Evolutionary conservation across 345 rosid species (phyloP).

Genomic region (Firmiana major): DNA sequence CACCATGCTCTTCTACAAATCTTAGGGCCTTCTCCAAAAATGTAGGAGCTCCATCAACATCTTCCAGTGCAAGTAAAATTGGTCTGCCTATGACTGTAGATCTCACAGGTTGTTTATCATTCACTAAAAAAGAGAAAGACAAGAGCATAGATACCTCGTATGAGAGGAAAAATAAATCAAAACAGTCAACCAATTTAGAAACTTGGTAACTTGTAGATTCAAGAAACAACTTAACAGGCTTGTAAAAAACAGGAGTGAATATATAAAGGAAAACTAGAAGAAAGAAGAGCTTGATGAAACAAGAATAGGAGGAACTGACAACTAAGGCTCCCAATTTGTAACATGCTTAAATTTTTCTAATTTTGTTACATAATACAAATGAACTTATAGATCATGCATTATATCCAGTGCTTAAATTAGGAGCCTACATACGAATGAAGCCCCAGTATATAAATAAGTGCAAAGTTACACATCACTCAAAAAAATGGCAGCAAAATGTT

Average conservation of each 20-base stretch:
- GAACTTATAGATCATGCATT: not conserved
- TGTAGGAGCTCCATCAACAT: conserved; percentile 95
- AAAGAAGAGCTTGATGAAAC: not conserved
- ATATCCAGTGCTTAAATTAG: not conserved
- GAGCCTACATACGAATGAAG: not conserved
- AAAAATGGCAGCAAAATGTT: conserved; percentile 13
- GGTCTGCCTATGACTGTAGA: conserved; percentile 72
- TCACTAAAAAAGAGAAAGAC: conserved; percentile 41
- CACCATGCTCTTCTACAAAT: conserved; percentile 89
- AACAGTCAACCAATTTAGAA: not conserved
- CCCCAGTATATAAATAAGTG: not conserved
- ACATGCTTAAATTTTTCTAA: not conserved
- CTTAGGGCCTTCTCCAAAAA: conserved; percentile 96
- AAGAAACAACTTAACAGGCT: not conserved
- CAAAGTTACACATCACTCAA: not conserved
- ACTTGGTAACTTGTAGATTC: not conserved
- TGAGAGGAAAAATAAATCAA: not conserved
- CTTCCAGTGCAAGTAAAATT: conserved; percentile 88
- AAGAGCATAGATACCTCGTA: not conserved
- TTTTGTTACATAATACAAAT: not conserved
- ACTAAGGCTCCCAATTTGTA: not conserved
- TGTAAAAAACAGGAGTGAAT: not conserved
- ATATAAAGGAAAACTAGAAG: not conserved
- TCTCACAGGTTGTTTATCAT: conserved; percentile 51
- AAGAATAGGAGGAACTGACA: not conserved